Conservation (phyloP, 1,284 basidiomycete genomes). For the Filobasidium uniguttulatum region DNA sequence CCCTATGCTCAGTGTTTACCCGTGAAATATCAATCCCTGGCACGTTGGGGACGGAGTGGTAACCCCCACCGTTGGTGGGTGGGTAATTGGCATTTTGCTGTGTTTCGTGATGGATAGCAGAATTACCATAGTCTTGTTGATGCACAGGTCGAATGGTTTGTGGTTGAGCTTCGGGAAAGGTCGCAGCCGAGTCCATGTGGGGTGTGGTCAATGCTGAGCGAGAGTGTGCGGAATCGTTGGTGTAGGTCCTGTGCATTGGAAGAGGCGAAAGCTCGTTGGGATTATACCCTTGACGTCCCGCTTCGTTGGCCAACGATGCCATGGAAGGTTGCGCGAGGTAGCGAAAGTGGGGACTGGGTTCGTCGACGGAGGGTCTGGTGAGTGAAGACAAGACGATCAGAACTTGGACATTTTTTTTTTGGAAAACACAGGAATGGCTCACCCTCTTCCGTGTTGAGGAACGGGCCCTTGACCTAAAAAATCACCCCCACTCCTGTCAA, state of each 20-base stretch:
- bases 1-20: not conserved
- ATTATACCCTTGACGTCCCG: not conserved
- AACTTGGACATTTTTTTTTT: not conserved
- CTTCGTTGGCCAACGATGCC: not conserved
- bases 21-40: slow-evolving; percentile 8
- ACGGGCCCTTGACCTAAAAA: slow-evolving; percentile 6
- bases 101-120: not conserved
- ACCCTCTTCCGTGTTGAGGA: slow-evolving; percentile 5
- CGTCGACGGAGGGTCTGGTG: slow-evolving; percentile 8
- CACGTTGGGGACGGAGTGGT: slow-evolving; percentile 1
- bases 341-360: not conserved
- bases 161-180: not conserved
- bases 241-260: not conserved
- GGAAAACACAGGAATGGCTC: not conserved
- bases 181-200: not conserved
- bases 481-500: slow-evolving; percentile 4
- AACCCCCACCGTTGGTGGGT: not conserved
- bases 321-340: slow-evolving; percentile 9
- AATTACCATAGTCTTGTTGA: slow-evolving; percentile 3
- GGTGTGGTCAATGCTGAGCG: slow-evolving; percentile 4
- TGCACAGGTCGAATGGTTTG: slow-evolving; percentile 5
- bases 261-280: not conserved
- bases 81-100: not conserved
- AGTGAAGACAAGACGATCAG: not conserved
- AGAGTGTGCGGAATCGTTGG: slow-evolving; percentile 7